These are phyloP conservation scores for Jackrogersella multiformis DNA, from an alignment of 495 filamentous ascomycete species.

Conservation along the genomic window DNA sequence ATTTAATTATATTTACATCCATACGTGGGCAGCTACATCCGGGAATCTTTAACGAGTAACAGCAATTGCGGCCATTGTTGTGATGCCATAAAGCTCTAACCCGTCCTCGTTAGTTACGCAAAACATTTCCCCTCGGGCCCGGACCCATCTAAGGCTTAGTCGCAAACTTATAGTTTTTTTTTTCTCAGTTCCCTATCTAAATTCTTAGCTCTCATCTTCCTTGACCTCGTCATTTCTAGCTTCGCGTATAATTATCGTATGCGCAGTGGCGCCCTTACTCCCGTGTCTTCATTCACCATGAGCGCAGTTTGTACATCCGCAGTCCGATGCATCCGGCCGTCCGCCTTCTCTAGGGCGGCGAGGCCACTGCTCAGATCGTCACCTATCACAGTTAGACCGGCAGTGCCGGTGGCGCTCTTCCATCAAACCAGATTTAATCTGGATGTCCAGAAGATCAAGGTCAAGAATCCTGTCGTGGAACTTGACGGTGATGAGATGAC, in stretches of 20 bases:
- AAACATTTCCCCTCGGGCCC: slow-evolving; percentile 19
- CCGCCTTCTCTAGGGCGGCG: slow-evolving; percentile 39
- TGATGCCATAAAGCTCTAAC: background rate
- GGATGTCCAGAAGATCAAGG: slow-evolving; percentile 79
- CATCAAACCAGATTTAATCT: slow-evolving; percentile 44
- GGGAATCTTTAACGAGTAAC: slow-evolving; percentile 21
- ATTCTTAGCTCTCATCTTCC: slow-evolving; percentile 8
- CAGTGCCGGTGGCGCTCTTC: slow-evolving; percentile 45
- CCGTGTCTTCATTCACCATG: slow-evolving; percentile 38
- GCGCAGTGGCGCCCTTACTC: slow-evolving; percentile 13
- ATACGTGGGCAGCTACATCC: slow-evolving; percentile 13
- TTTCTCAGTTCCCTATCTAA: slow-evolving; percentile 32
- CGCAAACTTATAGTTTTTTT: background rate
- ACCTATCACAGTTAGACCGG: slow-evolving; percentile 33
- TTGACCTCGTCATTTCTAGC: background rate
- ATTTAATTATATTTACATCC: background rate
- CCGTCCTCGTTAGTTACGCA: slow-evolving; percentile 7
- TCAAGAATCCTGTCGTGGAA: slow-evolving; percentile 96
- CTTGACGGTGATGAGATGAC: slow-evolving; percentile 99
- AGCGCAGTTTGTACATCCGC: slow-evolving; percentile 32
- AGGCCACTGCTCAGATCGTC: slow-evolving; percentile 44
- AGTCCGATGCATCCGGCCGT: slow-evolving; percentile 44
- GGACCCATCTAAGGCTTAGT: slow-evolving; percentile 23
- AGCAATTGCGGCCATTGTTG: slow-evolving; percentile 21
- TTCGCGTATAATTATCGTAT: slow-evolving; percentile 34